Evolutionary conservation across 129 eudicot species (phyloP).

Genomic region (Pulicaria dysenterica): DNA sequence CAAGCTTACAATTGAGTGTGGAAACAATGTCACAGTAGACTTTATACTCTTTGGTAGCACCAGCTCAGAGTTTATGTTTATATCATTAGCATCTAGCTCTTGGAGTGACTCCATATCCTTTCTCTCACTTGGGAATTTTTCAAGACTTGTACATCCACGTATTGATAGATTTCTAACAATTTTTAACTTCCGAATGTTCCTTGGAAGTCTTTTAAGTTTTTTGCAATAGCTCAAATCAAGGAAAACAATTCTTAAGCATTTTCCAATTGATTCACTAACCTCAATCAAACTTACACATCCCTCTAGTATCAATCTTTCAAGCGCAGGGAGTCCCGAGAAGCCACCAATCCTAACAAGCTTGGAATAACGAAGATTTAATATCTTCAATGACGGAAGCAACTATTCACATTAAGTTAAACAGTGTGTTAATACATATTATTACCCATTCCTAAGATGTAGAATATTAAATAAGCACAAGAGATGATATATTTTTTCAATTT

Average conservation of each 20-base stretch:
- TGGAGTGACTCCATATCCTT: background rate
- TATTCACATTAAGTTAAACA: background rate
- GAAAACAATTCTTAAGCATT: background rate
- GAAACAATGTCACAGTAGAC: background rate
- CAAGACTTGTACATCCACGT: conserved; percentile 12
- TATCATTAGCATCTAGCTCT: background rate
- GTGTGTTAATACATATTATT: too few species aligned
- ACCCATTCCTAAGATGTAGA: background rate
- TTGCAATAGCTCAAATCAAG: conserved; percentile 23
- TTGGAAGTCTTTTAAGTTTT: conserved; percentile 18
- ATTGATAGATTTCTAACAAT: background rate
- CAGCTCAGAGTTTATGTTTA: background rate
- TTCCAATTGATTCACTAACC: conserved; percentile 21
- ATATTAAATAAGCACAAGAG: background rate
- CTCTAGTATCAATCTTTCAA: conserved; percentile 18
- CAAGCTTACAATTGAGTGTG: conserved; percentile 15
- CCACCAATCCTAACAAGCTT: conserved; percentile 23
- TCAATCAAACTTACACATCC: conserved; percentile 18
- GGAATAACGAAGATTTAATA: conserved; percentile 22
- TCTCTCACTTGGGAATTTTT: background rate
- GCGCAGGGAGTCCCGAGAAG: conserved; percentile 25
- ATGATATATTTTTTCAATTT: background rate
- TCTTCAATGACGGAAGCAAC: conserved; percentile 29
- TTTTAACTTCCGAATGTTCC: conserved; percentile 14
- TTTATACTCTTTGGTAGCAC: background rate